Evolutionary conservation across 306 rosid species (phyloP), one percentile per base, ranked within the genome.

Genomic region (Quillaja saponaria): DNA sequence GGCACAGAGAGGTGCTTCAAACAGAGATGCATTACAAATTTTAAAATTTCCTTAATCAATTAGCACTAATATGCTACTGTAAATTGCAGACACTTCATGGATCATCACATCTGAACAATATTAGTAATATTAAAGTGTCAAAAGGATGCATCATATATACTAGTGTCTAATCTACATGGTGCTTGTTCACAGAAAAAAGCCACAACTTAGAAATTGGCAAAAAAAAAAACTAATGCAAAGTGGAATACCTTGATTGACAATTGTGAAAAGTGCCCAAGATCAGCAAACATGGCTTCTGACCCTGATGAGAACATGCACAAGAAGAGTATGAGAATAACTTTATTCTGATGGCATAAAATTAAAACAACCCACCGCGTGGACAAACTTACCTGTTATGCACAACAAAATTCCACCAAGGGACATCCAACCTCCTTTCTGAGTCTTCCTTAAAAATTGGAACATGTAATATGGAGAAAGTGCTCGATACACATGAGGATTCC

Each of bases 281-380:
- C 98, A 76, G 95, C 98, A 81, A 92, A 92, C 98, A 92, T 92
- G 49, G 96, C 98, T 80, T 92, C 98, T 7, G 94, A 89, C 59
- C 98, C 96, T 92, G 85, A 41, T 34, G 58, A 47, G 42, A 25
- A 51, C 20, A 47, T 25, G 40, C 57, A 49, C 80, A 19, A 42
- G 67, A 71, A 50, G 68, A 55, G 33, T 15, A 34, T 21, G 57
- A 28, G 50, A 61, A 51, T 20, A 19, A 46, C 8, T 51, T 41
- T 59, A 47, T 59, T 60, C 39, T 21, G 47, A 38, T 16, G 47
- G 25, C 57, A 67, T 46, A 61, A 63, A 61, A 63, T 48, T 42
- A 25, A 62, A 50, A 20, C 49, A 57, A 71, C 52, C 31, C 64
- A 71, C 51, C 71, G 67, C 47, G 65, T 39, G 71, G 33, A 50